A percentile compares a stretch with the other conserved stretches of the same genome.
These are phyloP conservation scores for Zoysia japonica DNA, from an alignment of 176 grass and related monocot species.

Conservation along the genomic window DNA sequence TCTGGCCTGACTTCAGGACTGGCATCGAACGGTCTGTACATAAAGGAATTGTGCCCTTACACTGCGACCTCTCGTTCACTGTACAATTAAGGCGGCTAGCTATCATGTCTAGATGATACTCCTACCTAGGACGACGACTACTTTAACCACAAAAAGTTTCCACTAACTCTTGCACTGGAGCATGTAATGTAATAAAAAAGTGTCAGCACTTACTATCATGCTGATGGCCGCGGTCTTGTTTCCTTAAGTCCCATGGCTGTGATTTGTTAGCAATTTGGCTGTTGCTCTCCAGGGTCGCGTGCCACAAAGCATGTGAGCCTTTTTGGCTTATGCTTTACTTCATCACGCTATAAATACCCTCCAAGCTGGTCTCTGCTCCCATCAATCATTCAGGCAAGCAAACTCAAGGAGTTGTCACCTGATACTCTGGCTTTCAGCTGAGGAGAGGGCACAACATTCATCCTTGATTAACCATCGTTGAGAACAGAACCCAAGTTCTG, in stretches of 20 bases:
- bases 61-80: neutral
- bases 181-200: neutral
- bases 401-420: neutral
- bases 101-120: neutral
- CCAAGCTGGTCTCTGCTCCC: neutral
- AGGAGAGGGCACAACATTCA: neutral
- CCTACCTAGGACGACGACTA: neutral
- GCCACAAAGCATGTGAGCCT: no score
- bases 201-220: conserved; percentile 9
- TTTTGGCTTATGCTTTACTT: conserved; percentile 13
- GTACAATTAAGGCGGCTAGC: neutral
- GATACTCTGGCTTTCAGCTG: neutral
- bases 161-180: neutral
- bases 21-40: neutral
- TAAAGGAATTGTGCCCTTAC: neutral
- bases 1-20: neutral
- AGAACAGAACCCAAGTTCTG: neutral
- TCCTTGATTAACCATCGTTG: neutral
- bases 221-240: no score
- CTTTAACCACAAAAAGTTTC: neutral
- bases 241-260: conserved; percentile 21
- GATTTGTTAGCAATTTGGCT: no score
- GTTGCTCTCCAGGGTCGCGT: no score
- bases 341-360: conserved; percentile 45
- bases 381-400: conserved; percentile 30